Conservation (phyloP, 805 yeast genomes). For the Sungouiella thailandica region DNA sequence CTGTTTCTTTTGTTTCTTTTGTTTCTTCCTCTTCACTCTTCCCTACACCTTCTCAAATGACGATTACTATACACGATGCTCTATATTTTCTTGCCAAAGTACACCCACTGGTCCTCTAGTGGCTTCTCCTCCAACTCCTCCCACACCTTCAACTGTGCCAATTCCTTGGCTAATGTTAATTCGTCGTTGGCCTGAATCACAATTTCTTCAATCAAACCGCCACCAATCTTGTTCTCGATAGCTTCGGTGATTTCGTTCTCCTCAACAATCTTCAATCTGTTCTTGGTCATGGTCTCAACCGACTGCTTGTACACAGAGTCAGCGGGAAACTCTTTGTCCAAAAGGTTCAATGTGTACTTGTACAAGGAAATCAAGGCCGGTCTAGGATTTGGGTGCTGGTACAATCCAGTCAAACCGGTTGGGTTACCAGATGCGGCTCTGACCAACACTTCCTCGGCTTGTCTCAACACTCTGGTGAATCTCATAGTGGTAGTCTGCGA, state of each 20-base stretch:
- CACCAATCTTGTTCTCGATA: conserved; percentile 72
- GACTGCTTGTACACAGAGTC: conserved; percentile 74
- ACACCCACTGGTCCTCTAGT: conserved; percentile 77
- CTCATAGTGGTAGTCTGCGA: conserved; percentile 25
- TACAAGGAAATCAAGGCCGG: conserved; percentile 71
- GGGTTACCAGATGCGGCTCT: conserved; percentile 62
- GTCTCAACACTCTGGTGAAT: conserved; percentile 37
- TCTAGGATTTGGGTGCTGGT: conserved; percentile 78
- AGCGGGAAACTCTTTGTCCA: conserved; percentile 60
- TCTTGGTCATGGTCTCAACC: conserved; percentile 63
- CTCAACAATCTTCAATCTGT: conserved; percentile 66
- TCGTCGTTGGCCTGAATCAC: conserved; percentile 81
- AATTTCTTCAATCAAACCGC: conserved; percentile 80
- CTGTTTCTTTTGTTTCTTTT: too few species aligned
- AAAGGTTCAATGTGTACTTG: conserved; percentile 57
- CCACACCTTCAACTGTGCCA: conserved; percentile 72
- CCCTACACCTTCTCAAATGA: too few species aligned
- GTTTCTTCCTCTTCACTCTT: too few species aligned
- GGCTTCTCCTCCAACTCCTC: conserved; percentile 78
- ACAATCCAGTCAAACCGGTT: conserved; percentile 76
- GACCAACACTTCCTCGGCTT: conserved; percentile 50
- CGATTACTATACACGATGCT: too few species aligned
- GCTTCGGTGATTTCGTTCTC: conserved; percentile 53
- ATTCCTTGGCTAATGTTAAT: conserved; percentile 57
- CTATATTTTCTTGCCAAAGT: conserved; percentile 62